Base-by-base conservation (phyloP, 305 asterid genomes). In the Striga hermonthica region DNA sequence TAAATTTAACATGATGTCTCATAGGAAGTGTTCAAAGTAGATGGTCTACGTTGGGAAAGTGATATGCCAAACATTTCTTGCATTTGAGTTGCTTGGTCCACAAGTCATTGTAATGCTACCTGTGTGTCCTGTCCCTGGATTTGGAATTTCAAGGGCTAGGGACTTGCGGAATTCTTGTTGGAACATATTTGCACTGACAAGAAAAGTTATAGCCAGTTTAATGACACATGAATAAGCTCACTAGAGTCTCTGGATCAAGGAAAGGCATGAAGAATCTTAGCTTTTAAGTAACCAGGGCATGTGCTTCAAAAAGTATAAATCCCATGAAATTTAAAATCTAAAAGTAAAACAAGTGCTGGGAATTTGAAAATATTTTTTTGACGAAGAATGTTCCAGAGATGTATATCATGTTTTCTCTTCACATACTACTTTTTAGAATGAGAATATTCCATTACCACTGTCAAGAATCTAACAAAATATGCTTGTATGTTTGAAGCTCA, bases 341-440 rank as follows among this genome's bases (percentile, higher is more conserved):
- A 55, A n/a, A 41, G n/a, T 47, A 49, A 47, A 9, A 14, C 28
- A 38, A 66, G 63, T 39, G 58, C 31, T 22, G 31, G 31, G 31
- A 60, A 40, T 39, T 48, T 13, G 60, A 10, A 7, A 11, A 43
- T 11, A 10, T 1, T 15, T 34, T 49, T 56, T 10, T 45, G 44
- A 36, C 4, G 22, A 49, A 48, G 11, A 16, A 10, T 14, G 35
- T 41, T 52, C 11, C 40, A 59, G 57, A 52, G 59, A 67, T 38
- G 11, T 75, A 22, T 44, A 71, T 44, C 69, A 53, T 22, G 34
- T 37, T 44, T 54, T 15, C 57, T 60, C 56, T 40, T 39, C 16
- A n/a, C 40, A 60, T 38, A 45, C 45, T 57, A 40, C 31, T 72
- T 14, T 57, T 58, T 60, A 59, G n/a, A 22, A 63, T 47, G 49